These are phyloP conservation scores for Intubia oerlemansii DNA, from an alignment of 2,329 filamentous ascomycete genomes.

Conservation along the genomic window DNA sequence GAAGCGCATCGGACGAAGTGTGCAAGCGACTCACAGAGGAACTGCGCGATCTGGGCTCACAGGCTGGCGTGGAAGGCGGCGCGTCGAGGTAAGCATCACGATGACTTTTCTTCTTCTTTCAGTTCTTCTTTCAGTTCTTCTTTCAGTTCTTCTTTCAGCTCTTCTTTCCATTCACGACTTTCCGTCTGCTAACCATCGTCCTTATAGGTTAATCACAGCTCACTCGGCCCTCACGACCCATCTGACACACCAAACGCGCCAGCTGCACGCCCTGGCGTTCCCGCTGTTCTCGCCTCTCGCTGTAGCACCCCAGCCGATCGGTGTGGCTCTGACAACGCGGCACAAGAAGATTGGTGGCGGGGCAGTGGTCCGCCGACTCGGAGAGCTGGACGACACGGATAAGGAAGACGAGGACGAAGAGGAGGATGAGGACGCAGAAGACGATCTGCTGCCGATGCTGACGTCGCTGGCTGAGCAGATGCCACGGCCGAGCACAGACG, in stretches of 20 bases:
- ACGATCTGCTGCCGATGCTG: conserved; percentile 47
- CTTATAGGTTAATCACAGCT: conserved; percentile 54
- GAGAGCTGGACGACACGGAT: neutral
- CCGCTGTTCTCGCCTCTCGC: conserved; percentile 48
- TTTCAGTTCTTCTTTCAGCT: too few species aligned
- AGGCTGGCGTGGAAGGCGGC: conserved; percentile 49
- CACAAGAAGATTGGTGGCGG: too few species aligned
- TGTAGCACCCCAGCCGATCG: conserved; percentile 12
- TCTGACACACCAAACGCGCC: conserved; percentile 52
- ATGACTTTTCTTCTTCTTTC: neutral
- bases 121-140: neutral
- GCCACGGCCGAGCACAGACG: conserved; percentile 39
- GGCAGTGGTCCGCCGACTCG: too few species aligned
- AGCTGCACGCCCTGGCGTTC: conserved; percentile 52
- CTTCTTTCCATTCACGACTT: too few species aligned
- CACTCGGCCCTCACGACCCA: conserved; percentile 57
- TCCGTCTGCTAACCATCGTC: too few species aligned
- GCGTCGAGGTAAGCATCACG: conserved; percentile 57
- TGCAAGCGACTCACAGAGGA: conserved; percentile 46
- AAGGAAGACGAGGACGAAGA: neutral
- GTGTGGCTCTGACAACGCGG: conserved; percentile 1
- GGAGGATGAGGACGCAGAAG: conserved; percentile 27
- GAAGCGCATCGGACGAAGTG: conserved; percentile 41
- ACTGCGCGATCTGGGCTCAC: conserved; percentile 51
- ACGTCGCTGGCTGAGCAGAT: conserved; percentile 42